These are phyloP conservation scores for Angophora floribunda DNA, from an alignment of 345 rosid species.

Conservation along the genomic window DNA sequence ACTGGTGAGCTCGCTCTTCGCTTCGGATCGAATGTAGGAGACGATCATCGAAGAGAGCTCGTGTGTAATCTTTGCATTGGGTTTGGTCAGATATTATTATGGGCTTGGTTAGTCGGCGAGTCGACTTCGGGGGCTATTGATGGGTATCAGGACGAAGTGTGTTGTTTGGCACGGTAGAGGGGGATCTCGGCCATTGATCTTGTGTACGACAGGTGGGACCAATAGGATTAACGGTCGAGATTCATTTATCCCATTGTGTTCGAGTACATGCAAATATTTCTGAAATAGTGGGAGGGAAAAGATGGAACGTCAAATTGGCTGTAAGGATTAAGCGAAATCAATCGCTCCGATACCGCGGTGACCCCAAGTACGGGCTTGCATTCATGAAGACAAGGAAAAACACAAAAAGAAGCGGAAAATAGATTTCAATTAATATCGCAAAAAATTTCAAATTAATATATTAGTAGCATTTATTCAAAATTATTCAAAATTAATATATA, in stretches of 20 bases:
- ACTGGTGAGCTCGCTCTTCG: neutral
- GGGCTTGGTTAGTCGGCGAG: neutral
- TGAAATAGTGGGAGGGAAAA: no score
- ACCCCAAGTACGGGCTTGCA: no score
- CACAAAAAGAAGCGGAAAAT: no score
- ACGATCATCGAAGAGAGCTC: neutral
- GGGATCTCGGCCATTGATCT: neutral
- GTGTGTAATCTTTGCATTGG: neutral
- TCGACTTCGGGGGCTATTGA: rapidly evolving
- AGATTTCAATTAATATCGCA: no score
- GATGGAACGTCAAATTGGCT: no score
- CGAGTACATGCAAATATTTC: neutral
- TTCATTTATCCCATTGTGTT: neutral
- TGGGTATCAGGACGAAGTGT: rapidly evolving
- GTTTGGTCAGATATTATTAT: neutral
- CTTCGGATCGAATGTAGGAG: neutral
- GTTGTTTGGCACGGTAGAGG: neutral
- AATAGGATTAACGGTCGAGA: neutral
- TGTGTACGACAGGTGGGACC: neutral
- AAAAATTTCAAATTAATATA: no score
- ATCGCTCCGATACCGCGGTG: neutral
- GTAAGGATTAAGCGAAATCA: no score
- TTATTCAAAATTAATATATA: no score
- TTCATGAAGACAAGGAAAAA: no score
- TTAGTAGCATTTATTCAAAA: no score